phyloP scores from a whole-genome alignment of 1,139 yeast genomes.

The Sugiyamaella neomexicana region DNA sequence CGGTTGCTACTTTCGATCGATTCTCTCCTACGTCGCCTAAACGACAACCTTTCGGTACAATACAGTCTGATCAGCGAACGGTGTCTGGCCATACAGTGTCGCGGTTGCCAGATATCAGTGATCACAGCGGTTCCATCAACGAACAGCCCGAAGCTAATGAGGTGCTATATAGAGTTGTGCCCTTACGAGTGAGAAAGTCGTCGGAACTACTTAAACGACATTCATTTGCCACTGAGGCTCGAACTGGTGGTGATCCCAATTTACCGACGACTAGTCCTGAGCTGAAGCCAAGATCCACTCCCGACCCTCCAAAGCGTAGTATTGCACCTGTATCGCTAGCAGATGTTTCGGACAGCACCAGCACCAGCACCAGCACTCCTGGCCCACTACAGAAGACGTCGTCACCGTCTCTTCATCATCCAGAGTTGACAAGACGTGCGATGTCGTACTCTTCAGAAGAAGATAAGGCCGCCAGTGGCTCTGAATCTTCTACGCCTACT shows the following conservation, averaged over 20 bases:
- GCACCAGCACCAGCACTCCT: not conserved
- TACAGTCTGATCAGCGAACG: conserved; percentile 10
- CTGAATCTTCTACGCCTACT: conserved; percentile 2
- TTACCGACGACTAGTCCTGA: conserved; percentile 12
- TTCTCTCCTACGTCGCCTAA: not conserved
- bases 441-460: conserved; percentile 1
- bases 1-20: no score
- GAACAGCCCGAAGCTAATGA: not conserved
- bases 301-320: conserved; percentile 5
- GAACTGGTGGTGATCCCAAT: no score
- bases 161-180: conserved; percentile 14
- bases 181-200: conserved; percentile 15
- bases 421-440: not conserved
- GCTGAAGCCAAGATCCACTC: not conserved
- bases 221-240: conserved; percentile 10
- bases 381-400: not conserved
- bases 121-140: not conserved
- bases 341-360: conserved; percentile 2
- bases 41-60: not conserved
- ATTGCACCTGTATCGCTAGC: conserved; percentile 6
- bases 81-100: conserved; percentile 12
- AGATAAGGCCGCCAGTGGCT: not conserved
- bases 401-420: conserved; percentile 10
- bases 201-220: conserved; percentile 14
- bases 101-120: conserved; percentile 2